phyloP scores from a whole-genome alignment of 345 rosid species.

The Rhodamnia rubescens region DNA sequence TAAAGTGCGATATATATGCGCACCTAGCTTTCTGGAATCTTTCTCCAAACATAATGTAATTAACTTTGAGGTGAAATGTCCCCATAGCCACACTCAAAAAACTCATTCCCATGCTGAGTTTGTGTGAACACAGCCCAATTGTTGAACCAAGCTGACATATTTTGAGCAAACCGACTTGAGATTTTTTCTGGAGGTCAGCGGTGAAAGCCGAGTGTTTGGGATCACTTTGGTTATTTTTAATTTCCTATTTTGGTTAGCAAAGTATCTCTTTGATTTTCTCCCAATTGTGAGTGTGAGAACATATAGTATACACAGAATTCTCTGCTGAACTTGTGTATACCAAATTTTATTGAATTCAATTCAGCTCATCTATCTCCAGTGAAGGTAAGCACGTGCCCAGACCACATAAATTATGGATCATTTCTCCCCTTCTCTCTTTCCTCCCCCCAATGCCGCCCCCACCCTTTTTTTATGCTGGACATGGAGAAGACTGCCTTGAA shows the following conservation, averaged over 20 bases:
- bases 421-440: not conserved
- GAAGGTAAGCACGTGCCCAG: not conserved
- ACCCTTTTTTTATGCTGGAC: not conserved
- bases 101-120: not conserved
- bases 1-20: not conserved
- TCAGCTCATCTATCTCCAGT: not conserved
- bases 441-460: too few species aligned
- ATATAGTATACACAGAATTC: not conserved
- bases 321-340: not conserved
- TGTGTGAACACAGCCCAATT: not conserved
- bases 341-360: not conserved
- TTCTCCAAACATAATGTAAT: not conserved
- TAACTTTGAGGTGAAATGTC: not conserved
- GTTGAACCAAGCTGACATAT: not conserved
- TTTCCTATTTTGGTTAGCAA: not conserved
- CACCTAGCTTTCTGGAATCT: not conserved
- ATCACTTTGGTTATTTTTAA: not conserved
- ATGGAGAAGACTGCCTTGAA: not conserved
- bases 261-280: not conserved
- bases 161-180: not conserved
- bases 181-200: not conserved
- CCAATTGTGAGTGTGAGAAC: not conserved
- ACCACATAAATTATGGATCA: not conserved
- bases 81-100: not conserved
- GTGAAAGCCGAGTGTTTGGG: not conserved